A percentile compares a stretch with the other conserved stretches of the same genome.
These are phyloP conservation scores for Colletotrichum trifolii DNA, from an alignment of 2,329 filamentous ascomycete species.

Conservation along the genomic window DNA sequence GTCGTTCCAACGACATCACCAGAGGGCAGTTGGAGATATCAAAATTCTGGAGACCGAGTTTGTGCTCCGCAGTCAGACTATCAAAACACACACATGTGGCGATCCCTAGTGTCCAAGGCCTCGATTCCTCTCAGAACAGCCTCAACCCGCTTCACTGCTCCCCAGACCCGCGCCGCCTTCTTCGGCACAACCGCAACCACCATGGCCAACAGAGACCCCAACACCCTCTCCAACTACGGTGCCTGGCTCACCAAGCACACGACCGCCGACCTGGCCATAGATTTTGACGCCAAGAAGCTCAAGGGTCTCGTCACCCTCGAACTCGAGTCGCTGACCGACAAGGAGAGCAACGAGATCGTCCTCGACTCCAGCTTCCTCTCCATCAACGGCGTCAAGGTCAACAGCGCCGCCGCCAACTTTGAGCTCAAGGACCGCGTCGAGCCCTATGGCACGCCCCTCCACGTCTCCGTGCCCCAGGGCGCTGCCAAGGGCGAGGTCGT, in stretches of 20 bases:
- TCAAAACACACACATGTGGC: slow-evolving; percentile 34
- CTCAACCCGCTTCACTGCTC: slow-evolving; percentile 10
- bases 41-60: slow-evolving; percentile 25
- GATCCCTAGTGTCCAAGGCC: slow-evolving; percentile 31
- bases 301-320: slow-evolving; percentile 81
- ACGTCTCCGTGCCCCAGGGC: slow-evolving; percentile 69
- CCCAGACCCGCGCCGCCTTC: slow-evolving; percentile 17
- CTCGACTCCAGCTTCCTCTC: slow-evolving; percentile 89
- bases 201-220: slow-evolving; percentile 75
- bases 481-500: slow-evolving; percentile 64
- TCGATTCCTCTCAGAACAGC: slow-evolving; percentile 33
- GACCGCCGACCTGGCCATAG: slow-evolving; percentile 81
- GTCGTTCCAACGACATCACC: slow-evolving; percentile 35
- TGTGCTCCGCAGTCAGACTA: slow-evolving; percentile 20
- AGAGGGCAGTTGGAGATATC: slow-evolving; percentile 28
- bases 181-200: slow-evolving; percentile 28
- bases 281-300: slow-evolving; percentile 83
- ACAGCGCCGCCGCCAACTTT: slow-evolving; percentile 73
- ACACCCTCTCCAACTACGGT: slow-evolving; percentile 92
- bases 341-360: slow-evolving; percentile 79
- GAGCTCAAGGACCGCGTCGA: slow-evolving; percentile 75
- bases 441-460: slow-evolving; percentile 80
- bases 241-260: slow-evolving; percentile 88
- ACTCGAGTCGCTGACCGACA: slow-evolving; percentile 81
- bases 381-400: slow-evolving; percentile 76